Evolutionary conservation across 1,284 basidiomycete genomes (phyloP), one percentile per base, ranked within the genome.

Genomic region (Taiwanofungus camphoratus): DNA sequence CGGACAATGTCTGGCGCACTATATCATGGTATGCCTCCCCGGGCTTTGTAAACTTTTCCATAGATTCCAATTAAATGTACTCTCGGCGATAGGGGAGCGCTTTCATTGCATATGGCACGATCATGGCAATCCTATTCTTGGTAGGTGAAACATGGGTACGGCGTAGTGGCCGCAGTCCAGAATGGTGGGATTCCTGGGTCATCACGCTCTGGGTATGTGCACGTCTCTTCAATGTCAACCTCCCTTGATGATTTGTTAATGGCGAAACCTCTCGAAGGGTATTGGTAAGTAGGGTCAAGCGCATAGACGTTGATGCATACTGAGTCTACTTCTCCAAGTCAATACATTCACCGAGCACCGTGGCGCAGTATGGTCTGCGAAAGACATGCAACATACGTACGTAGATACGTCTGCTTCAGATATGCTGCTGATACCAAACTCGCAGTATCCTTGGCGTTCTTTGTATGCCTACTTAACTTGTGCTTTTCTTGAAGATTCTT

Each of bases 331-430:
- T 27, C 40, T 39, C 22, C 70, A 45, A 73, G 84, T 97, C 45
- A 97, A 97, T 56, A 94, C 93, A 0, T 96, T 97, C 59, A 96
- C 93, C 1, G 91, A 95, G 59, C 90, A 92, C 58, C 86, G 79
- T 44, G 90, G 90, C 18, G 71, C 73, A 16, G 63, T 59, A 2
- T 93, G 91, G 91, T 88, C 88, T 7, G 85, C 86, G 50, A 94
- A 95, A 63, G 90, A 96, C 60, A 87, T 95, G 85, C 92, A 96
- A 58, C 92, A 96, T 62, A 94, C 91, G 78, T 85, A 66, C 63
- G 73, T 70, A 5, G 13, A 31, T 16, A 35, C n/a, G 27, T 7
- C 16, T 5, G 5, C 18, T 18, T 7, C 4, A 15, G 19, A 38
- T 5, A 16, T 32, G 3, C 24, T 33, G 13, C 5, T 44, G 16